Evolutionary conservation across 225 moss, liverwort and hornwort genomes (phyloP), one percentile per base, ranked within the genome.

Genomic region (Straminergon stramineum): DNA sequence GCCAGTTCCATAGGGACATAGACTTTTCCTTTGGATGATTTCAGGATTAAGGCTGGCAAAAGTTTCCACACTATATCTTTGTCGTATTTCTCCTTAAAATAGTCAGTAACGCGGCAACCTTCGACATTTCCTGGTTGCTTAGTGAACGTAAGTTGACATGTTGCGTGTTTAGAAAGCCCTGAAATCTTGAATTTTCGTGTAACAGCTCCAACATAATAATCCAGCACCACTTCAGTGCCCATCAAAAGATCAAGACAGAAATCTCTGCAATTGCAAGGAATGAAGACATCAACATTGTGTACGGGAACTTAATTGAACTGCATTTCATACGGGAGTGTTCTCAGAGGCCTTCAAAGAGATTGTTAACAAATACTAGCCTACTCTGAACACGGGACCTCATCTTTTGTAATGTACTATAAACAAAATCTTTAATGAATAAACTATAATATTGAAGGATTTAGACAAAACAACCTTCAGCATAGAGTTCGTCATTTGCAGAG

Each of bases 1-100:
- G 92, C 91, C 61, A 92, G 31, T 75, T 94, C 94, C 92, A 94
- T 94, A 51, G 92, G 92, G 32, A 91, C 90, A 80, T 90, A 90
- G 41, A 86, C 62, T 69, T 75, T 87, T 37, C 88, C 82, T 64
- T 81, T 92, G 7, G 90, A 70, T n/a, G 92, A 88, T 82, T 92
- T 92, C 37, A 91, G 68, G 56, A 90, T 86, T 43, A 94, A 89
- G 48, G 89, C 89, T 82, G 94, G 94, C 65, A 94, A 73, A 56
- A 56, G 32, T 75, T 88, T 92, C 84, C 91, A 92, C 45, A 55
- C 37, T 37, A 94, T 89, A 14, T 92, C 89, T 66, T 88, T 91
- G 45, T 87, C 60, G 63, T 94, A 92, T 13, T 89, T 92, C 16
- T 92, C 90, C 70, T 87, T 90, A 14, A 90, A 92, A 79, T 94